Evolutionary conservation across 257 asterid genomes (phyloP).

Genomic region (Nemophila menziesii): DNA sequence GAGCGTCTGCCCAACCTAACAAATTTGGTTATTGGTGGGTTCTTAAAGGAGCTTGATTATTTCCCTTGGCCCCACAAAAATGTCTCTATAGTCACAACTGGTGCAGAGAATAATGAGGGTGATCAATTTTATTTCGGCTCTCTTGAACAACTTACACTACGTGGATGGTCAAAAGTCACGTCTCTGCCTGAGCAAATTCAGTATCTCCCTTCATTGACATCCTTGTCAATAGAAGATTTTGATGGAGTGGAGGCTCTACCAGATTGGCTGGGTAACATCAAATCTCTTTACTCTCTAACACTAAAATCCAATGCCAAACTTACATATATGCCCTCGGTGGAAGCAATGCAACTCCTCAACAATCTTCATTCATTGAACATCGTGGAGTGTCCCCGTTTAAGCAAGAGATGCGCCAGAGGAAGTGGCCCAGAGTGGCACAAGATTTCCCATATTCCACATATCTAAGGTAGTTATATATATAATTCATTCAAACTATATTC

Average conservation of each 20-base stretch:
- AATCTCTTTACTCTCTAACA: neutral
- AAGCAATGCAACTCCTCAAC: slow-evolving; percentile 7
- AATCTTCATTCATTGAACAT: neutral
- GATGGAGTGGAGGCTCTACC: slow-evolving; percentile 10
- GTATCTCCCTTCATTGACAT: slow-evolving; percentile 5
- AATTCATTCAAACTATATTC: too few species aligned
- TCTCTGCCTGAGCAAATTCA: slow-evolving; percentile 8
- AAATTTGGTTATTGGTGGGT: neutral
- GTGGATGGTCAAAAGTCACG: slow-evolving; percentile 8
- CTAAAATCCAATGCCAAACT: neutral
- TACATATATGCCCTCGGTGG: slow-evolving; percentile 5
- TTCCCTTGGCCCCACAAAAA: slow-evolving; percentile 3
- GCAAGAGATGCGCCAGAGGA: slow-evolving; percentile 6
- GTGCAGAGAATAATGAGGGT: too few species aligned
- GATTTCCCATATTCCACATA: slow-evolving; percentile 6
- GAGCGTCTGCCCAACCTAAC: neutral
- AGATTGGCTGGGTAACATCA: slow-evolving; percentile 17
- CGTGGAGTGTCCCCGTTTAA: neutral
- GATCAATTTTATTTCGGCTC: neutral
- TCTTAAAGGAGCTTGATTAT: neutral
- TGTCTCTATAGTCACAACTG: too few species aligned
- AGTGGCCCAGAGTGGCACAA: slow-evolving; percentile 12
- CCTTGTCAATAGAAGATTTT: neutral
- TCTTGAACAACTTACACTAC: neutral
- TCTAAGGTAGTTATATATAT: too few species aligned